These are phyloP conservation scores for Astrothelium macrocarpum DNA, from an alignment of 495 filamentous ascomycete species.

Conservation along the genomic window DNA sequence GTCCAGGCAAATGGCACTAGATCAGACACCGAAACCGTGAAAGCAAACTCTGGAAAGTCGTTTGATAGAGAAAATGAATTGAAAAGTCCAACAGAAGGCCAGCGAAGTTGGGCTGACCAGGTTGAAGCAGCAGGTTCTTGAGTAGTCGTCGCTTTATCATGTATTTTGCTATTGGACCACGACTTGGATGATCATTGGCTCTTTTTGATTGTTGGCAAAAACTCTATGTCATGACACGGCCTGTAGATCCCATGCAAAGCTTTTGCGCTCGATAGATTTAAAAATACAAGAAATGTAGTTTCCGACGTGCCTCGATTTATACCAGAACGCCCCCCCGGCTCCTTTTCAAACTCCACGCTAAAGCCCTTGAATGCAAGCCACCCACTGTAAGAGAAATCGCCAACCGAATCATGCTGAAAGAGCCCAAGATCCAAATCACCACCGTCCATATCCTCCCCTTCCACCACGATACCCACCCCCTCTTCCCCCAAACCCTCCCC, in stretches of 20 bases:
- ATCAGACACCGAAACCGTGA: neutral
- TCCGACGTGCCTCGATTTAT: no score
- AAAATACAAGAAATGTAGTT: no score
- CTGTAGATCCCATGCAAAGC: neutral
- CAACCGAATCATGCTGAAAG: neutral
- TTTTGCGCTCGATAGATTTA: neutral
- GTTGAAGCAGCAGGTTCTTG: constrained; percentile 12
- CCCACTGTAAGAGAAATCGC: neutral
- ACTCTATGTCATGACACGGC: neutral
- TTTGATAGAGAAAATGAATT: neutral
- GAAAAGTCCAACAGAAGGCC: neutral
- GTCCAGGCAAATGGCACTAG: neutral
- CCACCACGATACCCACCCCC: constrained; percentile 23
- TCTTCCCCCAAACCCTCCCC: constrained; percentile 21
- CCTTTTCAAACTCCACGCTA: neutral
- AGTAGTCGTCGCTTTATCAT: neutral
- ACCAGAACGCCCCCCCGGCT: no score
- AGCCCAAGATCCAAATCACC: neutral
- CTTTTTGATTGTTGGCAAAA: neutral
- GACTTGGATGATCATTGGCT: neutral
- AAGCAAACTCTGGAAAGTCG: neutral
- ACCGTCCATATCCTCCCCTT: constrained; percentile 19
- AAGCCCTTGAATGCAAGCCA: neutral
- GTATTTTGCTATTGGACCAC: neutral
- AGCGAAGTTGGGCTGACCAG: constrained; percentile 21